phyloP scores from a whole-genome alignment of 2,329 filamentous ascomycete species.

The Ampelomyces quisqualis region DNA sequence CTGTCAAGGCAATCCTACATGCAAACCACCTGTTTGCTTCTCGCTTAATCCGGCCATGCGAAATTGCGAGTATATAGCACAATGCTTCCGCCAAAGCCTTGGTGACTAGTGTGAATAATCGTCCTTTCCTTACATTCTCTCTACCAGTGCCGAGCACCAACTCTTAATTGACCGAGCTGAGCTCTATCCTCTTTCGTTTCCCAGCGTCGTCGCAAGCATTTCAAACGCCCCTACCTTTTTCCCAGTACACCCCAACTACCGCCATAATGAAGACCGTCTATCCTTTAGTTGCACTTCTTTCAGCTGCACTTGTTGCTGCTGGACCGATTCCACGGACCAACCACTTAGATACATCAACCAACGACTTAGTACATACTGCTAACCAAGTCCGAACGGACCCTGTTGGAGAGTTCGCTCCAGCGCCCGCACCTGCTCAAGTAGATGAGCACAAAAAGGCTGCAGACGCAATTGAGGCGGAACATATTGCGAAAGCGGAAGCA shows the following conservation, averaged over 20 bases:
- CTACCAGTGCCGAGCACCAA: slow-evolving; percentile 28
- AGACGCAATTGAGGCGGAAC: slow-evolving; percentile 21
- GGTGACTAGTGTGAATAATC: slow-evolving; percentile 5
- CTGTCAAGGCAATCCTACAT: slow-evolving; percentile 12
- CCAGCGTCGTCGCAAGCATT: slow-evolving; percentile 4
- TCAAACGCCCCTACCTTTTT: slow-evolving; percentile 3
- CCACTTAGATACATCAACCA: slow-evolving; percentile 2
- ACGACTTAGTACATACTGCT: slow-evolving; percentile 9
- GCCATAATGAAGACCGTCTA: slow-evolving; percentile 30
- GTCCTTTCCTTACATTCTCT: slow-evolving; percentile 12
- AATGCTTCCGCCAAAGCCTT: slow-evolving; percentile 1
- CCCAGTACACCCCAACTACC: background rate
- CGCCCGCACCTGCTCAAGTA: slow-evolving; percentile 8
- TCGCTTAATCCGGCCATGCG: slow-evolving; percentile 8
- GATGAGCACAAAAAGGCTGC: slow-evolving; percentile 16
- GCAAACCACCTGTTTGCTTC: slow-evolving; percentile 17
- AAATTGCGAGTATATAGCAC: slow-evolving; percentile 12
- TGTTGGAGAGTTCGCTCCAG: slow-evolving; percentile 8
- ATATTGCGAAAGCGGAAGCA: slow-evolving; percentile 22
- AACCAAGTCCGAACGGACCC: slow-evolving; percentile 16
- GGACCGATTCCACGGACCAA: slow-evolving; percentile 18
- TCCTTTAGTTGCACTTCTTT: slow-evolving; percentile 25
- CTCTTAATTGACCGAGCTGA: slow-evolving; percentile 25
- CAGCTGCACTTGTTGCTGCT: slow-evolving; percentile 20
- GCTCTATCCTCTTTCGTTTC: slow-evolving; percentile 23